Evolutionary conservation across 371 early-diverging fungal species (phyloP).

Genomic region (Thermomucor indicae-seudaticae): DNA sequence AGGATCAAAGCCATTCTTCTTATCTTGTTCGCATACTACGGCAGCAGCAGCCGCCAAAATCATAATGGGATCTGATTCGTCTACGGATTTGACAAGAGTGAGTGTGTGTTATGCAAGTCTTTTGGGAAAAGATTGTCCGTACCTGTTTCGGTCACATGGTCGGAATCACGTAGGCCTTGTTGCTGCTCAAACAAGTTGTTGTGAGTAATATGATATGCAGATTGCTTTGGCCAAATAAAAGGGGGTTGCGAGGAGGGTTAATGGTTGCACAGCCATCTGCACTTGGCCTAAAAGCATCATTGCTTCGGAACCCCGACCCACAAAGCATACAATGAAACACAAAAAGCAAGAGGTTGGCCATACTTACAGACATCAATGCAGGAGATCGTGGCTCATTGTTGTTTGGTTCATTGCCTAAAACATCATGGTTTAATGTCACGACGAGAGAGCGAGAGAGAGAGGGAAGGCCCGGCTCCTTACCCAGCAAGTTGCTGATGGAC

Average conservation of each 20-base stretch:
- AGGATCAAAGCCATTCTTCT: background rate
- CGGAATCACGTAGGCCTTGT: background rate
- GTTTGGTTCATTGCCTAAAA: background rate
- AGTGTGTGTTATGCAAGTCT: background rate
- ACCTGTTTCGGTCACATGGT: background rate
- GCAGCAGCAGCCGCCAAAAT: constrained; percentile 45
- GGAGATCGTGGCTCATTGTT: background rate
- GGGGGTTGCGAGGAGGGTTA: no score
- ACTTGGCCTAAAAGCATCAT: no score
- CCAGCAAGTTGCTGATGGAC: constrained; percentile 20
- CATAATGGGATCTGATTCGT: constrained; percentile 36
- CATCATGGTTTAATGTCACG: background rate
- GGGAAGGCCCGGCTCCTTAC: constrained; percentile 5
- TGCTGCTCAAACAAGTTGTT: background rate
- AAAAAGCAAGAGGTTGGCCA: background rate
- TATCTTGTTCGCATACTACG: constrained; percentile 25
- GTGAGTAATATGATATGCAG: background rate
- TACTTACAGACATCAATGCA: background rate
- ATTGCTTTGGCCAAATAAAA: constrained; percentile 1
- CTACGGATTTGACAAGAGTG: background rate
- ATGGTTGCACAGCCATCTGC: no score
- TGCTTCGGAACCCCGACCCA: constrained; percentile 4
- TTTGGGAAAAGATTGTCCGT: background rate
- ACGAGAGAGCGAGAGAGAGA: background rate
- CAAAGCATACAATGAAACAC: background rate